These are phyloP conservation scores for Fusarium haematococcum DNA, from an alignment of 2,329 filamentous ascomycete species.

Conservation along the genomic window DNA sequence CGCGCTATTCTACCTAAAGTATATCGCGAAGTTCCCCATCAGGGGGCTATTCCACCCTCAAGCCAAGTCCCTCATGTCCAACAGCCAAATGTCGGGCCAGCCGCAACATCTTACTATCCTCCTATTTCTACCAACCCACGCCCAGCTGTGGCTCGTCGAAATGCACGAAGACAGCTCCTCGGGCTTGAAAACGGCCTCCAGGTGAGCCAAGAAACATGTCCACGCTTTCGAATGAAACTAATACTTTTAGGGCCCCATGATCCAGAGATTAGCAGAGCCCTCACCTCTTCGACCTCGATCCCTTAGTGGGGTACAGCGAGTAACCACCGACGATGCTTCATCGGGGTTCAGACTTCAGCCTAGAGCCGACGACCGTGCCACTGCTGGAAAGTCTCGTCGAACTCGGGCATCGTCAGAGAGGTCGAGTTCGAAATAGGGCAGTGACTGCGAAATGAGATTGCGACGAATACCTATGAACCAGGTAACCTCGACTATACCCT, in stretches of 20 bases:
- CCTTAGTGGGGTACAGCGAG: background rate
- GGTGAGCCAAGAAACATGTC: background rate
- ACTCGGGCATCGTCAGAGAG: slow-evolving; percentile 10
- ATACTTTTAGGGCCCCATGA: background rate
- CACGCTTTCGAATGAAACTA: background rate
- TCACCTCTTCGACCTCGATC: slow-evolving; percentile 4
- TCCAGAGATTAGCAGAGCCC: background rate
- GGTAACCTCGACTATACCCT: background rate
- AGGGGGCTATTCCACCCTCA: background rate
- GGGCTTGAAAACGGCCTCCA: background rate
- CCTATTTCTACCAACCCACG: background rate
- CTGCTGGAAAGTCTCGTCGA: background rate
- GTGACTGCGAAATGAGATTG: background rate
- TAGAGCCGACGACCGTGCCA: background rate
- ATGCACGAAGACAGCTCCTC: background rate
- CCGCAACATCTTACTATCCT: background rate
- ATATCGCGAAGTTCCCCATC: background rate
- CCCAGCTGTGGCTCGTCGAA: background rate
- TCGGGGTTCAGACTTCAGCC: slow-evolving; percentile 13
- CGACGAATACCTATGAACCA: background rate
- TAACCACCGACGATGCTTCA: background rate
- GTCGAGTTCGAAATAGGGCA: slow-evolving; percentile 2
- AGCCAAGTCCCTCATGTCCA: background rate
- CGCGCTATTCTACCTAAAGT: background rate
- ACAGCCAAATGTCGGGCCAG: background rate